phyloP scores from a whole-genome alignment of 176 grass and related monocot species.

The Alloteropsis semialata region DNA sequence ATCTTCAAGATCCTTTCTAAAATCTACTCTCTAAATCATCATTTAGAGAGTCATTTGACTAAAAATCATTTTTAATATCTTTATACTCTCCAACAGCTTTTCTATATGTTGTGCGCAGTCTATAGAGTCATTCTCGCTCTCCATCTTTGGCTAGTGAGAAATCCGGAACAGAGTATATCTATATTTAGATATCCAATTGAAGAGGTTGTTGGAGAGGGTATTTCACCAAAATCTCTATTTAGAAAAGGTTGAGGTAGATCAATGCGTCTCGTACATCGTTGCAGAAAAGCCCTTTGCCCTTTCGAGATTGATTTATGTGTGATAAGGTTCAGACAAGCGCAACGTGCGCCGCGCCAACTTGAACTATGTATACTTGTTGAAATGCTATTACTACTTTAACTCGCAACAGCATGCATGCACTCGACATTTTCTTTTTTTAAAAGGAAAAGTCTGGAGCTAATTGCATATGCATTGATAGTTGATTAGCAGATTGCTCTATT shows the following conservation, averaged over 20 bases:
- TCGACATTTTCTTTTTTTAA: not conserved
- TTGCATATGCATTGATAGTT: not conserved
- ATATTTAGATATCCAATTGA: no score
- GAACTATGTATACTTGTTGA: no score
- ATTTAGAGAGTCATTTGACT: no score
- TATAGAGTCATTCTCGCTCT: no score
- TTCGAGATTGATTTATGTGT: not conserved
- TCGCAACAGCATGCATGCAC: not conserved
- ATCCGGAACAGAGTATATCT: no score
- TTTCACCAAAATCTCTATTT: slow-evolving; percentile 40
- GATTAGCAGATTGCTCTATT: not conserved
- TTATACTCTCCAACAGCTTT: no score
- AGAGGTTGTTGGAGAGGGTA: no score
- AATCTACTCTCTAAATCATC: no score
- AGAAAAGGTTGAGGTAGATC: slow-evolving; percentile 15
- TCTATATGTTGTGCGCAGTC: not conserved
- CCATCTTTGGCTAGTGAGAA: no score
- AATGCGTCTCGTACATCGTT: not conserved
- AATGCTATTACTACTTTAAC: not conserved
- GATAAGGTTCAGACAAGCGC: not conserved
- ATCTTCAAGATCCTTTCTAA: no score
- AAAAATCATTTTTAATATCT: no score
- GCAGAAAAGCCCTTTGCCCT: not conserved
- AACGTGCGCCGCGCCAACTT: not conserved
- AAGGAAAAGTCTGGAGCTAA: not conserved